Evolutionary conservation across 169 alveolate genomes (phyloP).

Genomic region (Babesia bovis): DNA sequence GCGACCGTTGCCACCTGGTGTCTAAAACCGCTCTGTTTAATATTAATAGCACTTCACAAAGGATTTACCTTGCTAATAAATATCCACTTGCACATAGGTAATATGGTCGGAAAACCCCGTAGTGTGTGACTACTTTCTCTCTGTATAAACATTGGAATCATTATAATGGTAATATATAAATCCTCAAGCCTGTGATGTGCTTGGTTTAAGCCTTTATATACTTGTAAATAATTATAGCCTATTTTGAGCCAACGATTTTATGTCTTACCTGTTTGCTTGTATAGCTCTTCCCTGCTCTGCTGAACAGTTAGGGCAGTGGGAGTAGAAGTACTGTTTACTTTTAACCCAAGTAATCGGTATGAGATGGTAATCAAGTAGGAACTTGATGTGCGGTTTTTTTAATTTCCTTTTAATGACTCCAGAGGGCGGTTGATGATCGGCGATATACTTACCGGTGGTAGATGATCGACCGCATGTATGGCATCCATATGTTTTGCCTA

Average conservation of each 20-base stretch:
- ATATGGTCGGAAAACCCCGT: conserved; percentile 48
- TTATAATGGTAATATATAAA: no score
- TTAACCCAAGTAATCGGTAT: conserved; percentile 46
- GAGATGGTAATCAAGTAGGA: conserved; percentile 31
- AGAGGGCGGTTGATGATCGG: conserved; percentile 81
- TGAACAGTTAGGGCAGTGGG: conserved; percentile 73
- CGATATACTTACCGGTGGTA: conserved; percentile 59
- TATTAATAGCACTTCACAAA: neutral
- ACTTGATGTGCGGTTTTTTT: conserved; percentile 48
- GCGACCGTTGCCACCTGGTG: conserved; percentile 42
- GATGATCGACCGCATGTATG: conserved; percentile 75
- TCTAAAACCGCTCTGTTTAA: conserved; percentile 38
- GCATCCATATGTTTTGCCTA: conserved; percentile 72
- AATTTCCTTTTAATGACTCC: conserved; percentile 60
- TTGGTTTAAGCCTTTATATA: no score
- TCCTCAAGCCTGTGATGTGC: no score
- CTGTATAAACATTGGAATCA: conserved; percentile 11
- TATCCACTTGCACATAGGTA: conserved; percentile 58
- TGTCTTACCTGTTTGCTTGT: conserved; percentile 33
- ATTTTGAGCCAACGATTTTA: no score
- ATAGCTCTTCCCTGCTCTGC: conserved; percentile 65
- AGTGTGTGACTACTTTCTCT: conserved; percentile 54
- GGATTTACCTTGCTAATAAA: conserved; percentile 41
- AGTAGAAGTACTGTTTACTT: conserved; percentile 75
- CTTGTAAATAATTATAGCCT: no score